Evolutionary conservation across 257 asterid genomes (phyloP).

Genomic region (Rehmannia glutinosa): DNA sequence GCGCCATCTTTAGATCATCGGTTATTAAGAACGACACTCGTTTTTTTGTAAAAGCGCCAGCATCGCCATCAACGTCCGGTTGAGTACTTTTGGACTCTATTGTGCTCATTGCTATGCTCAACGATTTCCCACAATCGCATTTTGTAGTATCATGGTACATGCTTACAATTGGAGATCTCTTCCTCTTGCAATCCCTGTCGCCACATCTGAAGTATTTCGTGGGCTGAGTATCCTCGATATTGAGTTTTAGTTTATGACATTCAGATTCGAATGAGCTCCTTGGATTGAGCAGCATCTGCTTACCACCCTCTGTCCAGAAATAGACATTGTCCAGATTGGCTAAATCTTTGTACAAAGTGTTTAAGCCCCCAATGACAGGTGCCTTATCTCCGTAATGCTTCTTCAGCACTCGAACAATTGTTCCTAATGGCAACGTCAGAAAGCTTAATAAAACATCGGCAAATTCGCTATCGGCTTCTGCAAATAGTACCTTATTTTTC

Average conservation of each 20-base stretch:
- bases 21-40: slow-evolving; percentile 7
- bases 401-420: slow-evolving; percentile 3
- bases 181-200: neutral
- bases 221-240: neutral
- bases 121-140: neutral
- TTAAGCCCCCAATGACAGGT: neutral
- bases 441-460: slow-evolving; percentile 30
- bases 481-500: slow-evolving; percentile 23
- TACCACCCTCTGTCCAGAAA: neutral
- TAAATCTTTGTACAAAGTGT: slow-evolving; percentile 4
- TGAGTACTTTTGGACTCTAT: no score
- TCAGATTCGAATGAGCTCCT: neutral
- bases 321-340: neutral
- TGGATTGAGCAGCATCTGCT: slow-evolving; percentile 21
- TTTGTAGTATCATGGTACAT: neutral
- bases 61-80: neutral
- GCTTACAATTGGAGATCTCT: neutral
- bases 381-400: slow-evolving; percentile 5
- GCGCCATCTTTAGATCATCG: slow-evolving; percentile 14
- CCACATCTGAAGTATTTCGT: neutral
- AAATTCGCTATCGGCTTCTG: slow-evolving; percentile 16
- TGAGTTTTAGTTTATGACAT: neutral
- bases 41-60: slow-evolving; percentile 1
- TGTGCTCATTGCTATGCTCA: neutral
- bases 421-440: slow-evolving; percentile 28